Evolutionary conservation across 495 filamentous ascomycete genomes (phyloP).

Genomic region (Cairneyella variabilis): DNA sequence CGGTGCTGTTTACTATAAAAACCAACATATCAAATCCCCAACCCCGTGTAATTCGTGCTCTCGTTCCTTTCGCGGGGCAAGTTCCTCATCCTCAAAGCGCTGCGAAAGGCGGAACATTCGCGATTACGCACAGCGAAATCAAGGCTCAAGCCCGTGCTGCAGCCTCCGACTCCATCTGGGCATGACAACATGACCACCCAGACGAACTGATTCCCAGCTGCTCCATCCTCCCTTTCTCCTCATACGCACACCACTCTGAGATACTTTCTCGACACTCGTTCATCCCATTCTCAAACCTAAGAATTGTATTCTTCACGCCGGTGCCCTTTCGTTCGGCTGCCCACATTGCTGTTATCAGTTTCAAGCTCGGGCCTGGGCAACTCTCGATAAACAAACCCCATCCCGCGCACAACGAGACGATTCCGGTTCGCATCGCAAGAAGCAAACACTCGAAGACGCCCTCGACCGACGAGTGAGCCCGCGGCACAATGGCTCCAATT

Average conservation of each 20-base stretch:
- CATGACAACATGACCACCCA: not conserved
- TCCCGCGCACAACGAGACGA: not conserved
- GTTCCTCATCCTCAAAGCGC: no score
- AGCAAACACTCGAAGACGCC: not conserved
- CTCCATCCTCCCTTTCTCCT: not conserved
- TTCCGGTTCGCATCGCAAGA: not conserved
- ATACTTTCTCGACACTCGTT: not conserved
- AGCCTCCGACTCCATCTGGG: not conserved
- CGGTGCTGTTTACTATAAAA: no score
- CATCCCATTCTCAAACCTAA: not conserved
- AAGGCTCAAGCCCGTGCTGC: not conserved
- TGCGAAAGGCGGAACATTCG: no score
- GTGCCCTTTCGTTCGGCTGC: not conserved
- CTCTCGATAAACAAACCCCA: not conserved
- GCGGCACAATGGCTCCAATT: conserved; percentile 24
- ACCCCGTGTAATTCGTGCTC: no score
- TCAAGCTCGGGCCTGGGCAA: conserved; percentile 2
- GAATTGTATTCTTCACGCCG: not conserved
- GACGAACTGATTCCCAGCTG: not conserved
- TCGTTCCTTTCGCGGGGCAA: no score
- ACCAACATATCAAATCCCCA: no score
- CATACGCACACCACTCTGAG: not conserved
- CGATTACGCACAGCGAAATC: no score
- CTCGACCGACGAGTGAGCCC: not conserved
- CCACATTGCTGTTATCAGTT: not conserved